Conservation (phyloP, 495 filamentous ascomycete genomes). For the Neurospora discreta region DNA sequence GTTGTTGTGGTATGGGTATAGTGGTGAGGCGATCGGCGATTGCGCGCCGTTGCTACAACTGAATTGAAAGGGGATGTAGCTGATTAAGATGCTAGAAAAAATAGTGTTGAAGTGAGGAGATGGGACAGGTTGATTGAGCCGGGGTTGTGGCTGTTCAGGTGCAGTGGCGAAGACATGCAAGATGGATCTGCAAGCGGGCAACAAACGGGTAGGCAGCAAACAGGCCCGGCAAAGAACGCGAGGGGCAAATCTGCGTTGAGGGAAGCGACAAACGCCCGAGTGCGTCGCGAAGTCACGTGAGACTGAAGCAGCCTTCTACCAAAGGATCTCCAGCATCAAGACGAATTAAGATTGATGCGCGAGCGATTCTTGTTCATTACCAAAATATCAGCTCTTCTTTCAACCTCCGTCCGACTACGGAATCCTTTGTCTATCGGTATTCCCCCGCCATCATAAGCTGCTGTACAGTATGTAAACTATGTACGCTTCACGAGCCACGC, state of each 20-base stretch:
- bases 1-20: not conserved
- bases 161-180: not conserved
- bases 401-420: not conserved
- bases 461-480: not conserved
- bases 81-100: not conserved
- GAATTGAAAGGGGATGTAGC: not conserved
- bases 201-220: not conserved
- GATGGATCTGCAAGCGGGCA: not conserved
- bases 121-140: not conserved
- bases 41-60: not conserved
- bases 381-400: not conserved
- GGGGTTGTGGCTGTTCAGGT: not conserved
- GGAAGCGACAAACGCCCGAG: not conserved
- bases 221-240: not conserved
- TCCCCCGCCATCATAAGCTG: not conserved
- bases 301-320: not conserved
- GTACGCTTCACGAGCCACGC: not conserved
- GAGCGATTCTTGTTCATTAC: not conserved
- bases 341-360: not conserved
- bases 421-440: not conserved
- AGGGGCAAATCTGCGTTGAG: not conserved
- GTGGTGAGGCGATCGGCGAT: not conserved
- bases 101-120: not conserved
- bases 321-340: not conserved
- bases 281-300: conserved; percentile 12